Base-by-base conservation (phyloP, 768 basidiomycete genomes). In the Boletus rufocinnamomeus region DNA sequence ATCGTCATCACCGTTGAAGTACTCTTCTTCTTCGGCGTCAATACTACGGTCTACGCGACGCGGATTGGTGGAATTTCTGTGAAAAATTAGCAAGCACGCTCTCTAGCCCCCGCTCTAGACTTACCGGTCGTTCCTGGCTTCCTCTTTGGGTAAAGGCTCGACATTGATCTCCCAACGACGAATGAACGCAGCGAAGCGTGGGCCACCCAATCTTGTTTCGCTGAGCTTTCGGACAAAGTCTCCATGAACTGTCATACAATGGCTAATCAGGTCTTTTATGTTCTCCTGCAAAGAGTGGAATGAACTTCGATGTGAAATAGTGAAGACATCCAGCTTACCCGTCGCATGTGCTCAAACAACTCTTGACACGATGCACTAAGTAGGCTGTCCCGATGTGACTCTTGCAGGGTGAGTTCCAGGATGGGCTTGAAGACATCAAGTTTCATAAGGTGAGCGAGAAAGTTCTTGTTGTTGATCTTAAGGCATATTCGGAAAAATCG, bases 331-430 rank as follows among this genome's bases (percentile, higher is more conserved):
- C n/a, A 21, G 74, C 84, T 61, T 61, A 95, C 95, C 76, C 85
- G 83, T 54, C 94, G 87, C 73, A 98, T 90, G 64, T 84, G 82
- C 66, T 99, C 97, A 66, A 98, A 95, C 62, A 91, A 90, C 72
- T 98, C 97, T 72, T 97, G 89, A 78, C 94, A 98, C 40, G 95
- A 93, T 66, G 94, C 95, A 66, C 89, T 91, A 54, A 99, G 78
- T 60, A 99, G 81, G 75, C 95, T 99, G 72, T 99, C 97, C 57
- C 92, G 81, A 53, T 81, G 78, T 35, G 90, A 89, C 74, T 97
- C 95, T 60, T 84, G 83, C 30, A 88, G 69, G n/a, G 93, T 88
- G 59, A 97, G 76, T 59, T 93, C 88, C 56, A 98, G 76, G 54
- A 98, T 85, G 2, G 94, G 90, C 63, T 84, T 82, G 63, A 98